Evolutionary conservation across 2,329 filamentous ascomycete species (phyloP).

Genomic region (Cladophialophora yegresii): DNA sequence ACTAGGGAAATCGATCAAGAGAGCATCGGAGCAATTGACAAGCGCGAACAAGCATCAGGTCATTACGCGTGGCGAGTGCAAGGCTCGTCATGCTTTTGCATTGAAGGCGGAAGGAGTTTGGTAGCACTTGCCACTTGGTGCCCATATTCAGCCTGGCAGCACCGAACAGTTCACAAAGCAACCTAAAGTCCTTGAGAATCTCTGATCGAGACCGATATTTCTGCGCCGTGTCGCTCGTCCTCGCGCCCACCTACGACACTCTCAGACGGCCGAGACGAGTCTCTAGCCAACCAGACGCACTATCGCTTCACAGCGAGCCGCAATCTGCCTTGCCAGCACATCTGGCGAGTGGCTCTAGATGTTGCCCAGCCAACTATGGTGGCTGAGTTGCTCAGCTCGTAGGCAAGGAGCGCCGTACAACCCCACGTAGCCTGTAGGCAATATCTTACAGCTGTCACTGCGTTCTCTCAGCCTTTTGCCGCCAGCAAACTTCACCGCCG

Average conservation of each 20-base stretch:
- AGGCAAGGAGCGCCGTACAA: too few relatives aligned
- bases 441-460: too few relatives aligned
- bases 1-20: background rate
- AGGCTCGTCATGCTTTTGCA: background rate
- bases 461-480: too few relatives aligned
- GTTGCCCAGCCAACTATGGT: too few relatives aligned
- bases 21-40: background rate
- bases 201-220: background rate
- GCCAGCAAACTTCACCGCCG: background rate
- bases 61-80: background rate
- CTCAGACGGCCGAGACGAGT: too few relatives aligned
- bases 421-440: too few relatives aligned
- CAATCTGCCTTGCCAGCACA: too few relatives aligned
- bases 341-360: too few relatives aligned
- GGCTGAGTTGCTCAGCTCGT: too few relatives aligned
- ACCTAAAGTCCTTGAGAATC: background rate
- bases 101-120: background rate
- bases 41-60: background rate
- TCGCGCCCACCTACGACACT: background rate
- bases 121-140: too few relatives aligned
- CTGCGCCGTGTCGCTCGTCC: background rate
- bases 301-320: too few relatives aligned
- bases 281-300: too few relatives aligned
- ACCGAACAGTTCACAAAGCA: background rate
- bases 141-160: background rate